Percentiles rank a stretch among this genome's conserved stretches.
These are phyloP conservation scores for Pseudozyma sp. DNA, from an alignment of 1,284 basidiomycete genomes.

Conservation along the genomic window DNA sequence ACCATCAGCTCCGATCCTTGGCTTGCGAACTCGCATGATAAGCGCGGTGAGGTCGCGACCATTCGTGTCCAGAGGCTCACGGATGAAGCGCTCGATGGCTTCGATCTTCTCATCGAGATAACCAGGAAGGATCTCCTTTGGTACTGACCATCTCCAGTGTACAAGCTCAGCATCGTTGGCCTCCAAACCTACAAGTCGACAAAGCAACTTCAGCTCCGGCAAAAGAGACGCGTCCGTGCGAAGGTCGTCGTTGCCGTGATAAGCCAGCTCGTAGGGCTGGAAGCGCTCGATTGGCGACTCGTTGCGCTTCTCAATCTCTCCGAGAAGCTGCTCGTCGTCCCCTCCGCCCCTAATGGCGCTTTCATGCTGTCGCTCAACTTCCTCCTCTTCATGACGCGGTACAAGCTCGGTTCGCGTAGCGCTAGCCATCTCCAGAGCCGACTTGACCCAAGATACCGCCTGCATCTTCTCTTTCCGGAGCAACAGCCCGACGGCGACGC, in stretches of 20 bases:
- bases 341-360: slow-evolving; percentile 8
- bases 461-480: slow-evolving; percentile 62
- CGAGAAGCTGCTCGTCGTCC: slow-evolving; percentile 17
- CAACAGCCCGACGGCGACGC: slow-evolving; percentile 64
- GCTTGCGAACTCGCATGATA: slow-evolving; percentile 55
- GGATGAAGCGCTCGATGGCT: slow-evolving; percentile 64
- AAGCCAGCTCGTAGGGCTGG: slow-evolving; percentile 38
- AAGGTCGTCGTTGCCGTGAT: slow-evolving; percentile 53
- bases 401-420: slow-evolving; percentile 53
- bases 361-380: slow-evolving; percentile 12
- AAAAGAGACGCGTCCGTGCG: slow-evolving; percentile 50
- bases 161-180: slow-evolving; percentile 46
- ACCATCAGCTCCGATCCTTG: slow-evolving; percentile 16
- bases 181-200: slow-evolving; percentile 60
- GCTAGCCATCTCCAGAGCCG: slow-evolving; percentile 62
- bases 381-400: slow-evolving; percentile 32
- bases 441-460: slow-evolving; percentile 64
- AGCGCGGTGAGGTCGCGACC: slow-evolving; percentile 44
- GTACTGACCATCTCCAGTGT: slow-evolving; percentile 62
- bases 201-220: slow-evolving; percentile 64
- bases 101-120: slow-evolving; percentile 58
- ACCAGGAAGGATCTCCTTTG: slow-evolving; percentile 42
- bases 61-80: slow-evolving; percentile 52
- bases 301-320: slow-evolving; percentile 35
- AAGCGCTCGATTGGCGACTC: slow-evolving; percentile 38